phyloP scores from a whole-genome alignment of 176 grass and related monocot genomes.

The Thalia dealbata region DNA sequence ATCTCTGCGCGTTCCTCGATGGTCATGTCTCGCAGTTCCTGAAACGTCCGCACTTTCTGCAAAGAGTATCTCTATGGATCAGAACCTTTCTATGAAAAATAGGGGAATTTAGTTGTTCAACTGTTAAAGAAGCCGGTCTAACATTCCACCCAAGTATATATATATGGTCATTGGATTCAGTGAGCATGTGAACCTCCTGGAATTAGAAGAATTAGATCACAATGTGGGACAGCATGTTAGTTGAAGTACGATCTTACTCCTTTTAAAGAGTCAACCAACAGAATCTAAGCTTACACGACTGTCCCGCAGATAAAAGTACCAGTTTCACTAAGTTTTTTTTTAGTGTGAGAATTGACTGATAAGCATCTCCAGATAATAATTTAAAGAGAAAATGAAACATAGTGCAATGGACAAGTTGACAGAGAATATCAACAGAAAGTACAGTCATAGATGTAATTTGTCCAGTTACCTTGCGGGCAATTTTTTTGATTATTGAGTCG shows the following conservation, averaged over 20 bases:
- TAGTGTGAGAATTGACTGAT: background rate
- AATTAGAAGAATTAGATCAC: background rate
- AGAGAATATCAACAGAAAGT: background rate
- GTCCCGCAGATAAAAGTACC: too few species aligned
- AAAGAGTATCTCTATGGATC: background rate
- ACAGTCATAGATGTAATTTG: background rate
- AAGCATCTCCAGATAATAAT: background rate
- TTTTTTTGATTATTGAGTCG: conserved; percentile 68
- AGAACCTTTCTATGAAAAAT: background rate
- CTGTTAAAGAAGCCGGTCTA: too few species aligned
- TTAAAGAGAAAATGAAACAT: background rate
- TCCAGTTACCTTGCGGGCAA: conserved; percentile 62
- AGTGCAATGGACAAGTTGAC: background rate
- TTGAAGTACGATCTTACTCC: too few species aligned
- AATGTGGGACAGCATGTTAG: too few species aligned
- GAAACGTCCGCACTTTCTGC: conserved; percentile 80
- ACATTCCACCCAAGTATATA: background rate
- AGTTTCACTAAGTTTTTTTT: background rate
- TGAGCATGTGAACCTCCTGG: background rate
- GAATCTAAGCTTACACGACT: too few species aligned
- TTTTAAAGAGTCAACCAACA: too few species aligned
- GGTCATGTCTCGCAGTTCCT: conserved; percentile 66
- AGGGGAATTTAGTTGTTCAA: too few species aligned
- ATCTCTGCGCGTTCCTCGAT: conserved; percentile 47
- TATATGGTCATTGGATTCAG: background rate